Percentiles rank a stretch among this genome's conserved stretches.
Evolutionary conservation across 1,284 basidiomycete species (phyloP).

Genomic region (Singerocomus inundabilis): DNA sequence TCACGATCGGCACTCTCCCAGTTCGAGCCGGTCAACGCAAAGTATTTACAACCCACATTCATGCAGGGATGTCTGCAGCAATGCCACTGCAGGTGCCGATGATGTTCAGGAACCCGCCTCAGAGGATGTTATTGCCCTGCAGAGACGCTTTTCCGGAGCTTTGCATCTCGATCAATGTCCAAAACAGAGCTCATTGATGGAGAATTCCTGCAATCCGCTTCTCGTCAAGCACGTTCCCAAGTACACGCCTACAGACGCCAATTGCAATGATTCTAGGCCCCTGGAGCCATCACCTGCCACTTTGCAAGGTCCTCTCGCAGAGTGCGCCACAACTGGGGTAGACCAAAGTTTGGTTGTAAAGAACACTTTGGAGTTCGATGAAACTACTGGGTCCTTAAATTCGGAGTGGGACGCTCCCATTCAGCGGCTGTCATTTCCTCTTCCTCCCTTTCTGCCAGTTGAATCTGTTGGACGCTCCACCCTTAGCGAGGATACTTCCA

Average conservation of each 20-base stretch:
- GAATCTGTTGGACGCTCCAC: conserved; percentile 8
- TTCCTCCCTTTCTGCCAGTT: conserved; percentile 11
- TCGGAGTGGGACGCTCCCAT: conserved; percentile 2
- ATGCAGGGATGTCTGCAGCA: not conserved
- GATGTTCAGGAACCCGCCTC: not conserved
- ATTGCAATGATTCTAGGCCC: not conserved
- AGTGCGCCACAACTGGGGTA: not conserved
- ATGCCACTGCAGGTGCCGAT: not conserved
- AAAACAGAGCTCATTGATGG: not conserved
- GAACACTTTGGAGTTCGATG: not conserved
- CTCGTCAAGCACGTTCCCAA: not conserved
- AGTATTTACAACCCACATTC: not conserved
- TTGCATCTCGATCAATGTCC: not conserved
- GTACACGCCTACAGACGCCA: not conserved
- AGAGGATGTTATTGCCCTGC: not conserved
- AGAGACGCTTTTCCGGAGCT: not conserved
- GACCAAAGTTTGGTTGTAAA: not conserved
- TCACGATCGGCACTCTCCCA: not conserved
- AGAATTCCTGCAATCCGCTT: not conserved
- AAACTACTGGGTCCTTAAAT: not conserved
- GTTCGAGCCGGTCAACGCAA: not conserved
- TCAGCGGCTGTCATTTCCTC: conserved; percentile 21
- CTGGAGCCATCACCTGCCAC: not conserved
- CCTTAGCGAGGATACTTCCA: not conserved
- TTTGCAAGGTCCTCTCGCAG: not conserved